Conservation (phyloP, 768 basidiomycete genomes). For the Mycena galopus region DNA sequence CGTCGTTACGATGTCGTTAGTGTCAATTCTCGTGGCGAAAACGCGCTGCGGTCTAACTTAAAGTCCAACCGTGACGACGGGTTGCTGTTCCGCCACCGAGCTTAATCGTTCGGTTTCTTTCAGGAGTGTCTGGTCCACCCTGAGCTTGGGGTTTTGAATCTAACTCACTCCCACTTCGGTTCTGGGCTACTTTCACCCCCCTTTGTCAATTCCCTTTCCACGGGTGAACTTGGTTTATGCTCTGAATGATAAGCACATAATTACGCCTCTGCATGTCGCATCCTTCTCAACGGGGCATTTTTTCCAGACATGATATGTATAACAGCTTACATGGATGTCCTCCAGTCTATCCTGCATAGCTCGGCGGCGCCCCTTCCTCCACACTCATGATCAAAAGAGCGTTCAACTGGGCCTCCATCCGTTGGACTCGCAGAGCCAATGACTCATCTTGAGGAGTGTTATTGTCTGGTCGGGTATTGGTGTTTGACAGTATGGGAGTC, state of each 20-base stretch:
- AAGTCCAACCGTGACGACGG: too few relatives aligned
- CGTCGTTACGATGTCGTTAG: too few relatives aligned
- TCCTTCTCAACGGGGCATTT: not conserved
- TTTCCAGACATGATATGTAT: not conserved
- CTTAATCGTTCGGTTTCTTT: not conserved
- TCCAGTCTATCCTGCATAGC: not conserved
- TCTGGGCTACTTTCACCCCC: not conserved
- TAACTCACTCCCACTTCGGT: not conserved
- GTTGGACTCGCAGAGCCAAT: not conserved
- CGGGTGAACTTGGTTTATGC: not conserved
- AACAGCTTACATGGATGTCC: not conserved
- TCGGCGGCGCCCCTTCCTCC: not conserved
- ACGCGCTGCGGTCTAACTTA: too few relatives aligned
- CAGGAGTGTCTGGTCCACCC: not conserved
- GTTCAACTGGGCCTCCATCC: not conserved
- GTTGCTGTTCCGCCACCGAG: too few relatives aligned
- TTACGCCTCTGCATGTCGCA: not conserved
- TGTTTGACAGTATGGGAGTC: too few relatives aligned
- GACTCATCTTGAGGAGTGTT: not conserved
- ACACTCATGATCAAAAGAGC: not conserved
- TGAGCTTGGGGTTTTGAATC: not conserved
- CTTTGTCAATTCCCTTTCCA: not conserved
- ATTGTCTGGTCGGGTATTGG: not conserved
- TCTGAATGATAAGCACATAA: not conserved
- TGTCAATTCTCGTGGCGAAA: too few relatives aligned